phyloP scores from a whole-genome alignment of 257 asterid genomes.

The Avicennia marina region DNA sequence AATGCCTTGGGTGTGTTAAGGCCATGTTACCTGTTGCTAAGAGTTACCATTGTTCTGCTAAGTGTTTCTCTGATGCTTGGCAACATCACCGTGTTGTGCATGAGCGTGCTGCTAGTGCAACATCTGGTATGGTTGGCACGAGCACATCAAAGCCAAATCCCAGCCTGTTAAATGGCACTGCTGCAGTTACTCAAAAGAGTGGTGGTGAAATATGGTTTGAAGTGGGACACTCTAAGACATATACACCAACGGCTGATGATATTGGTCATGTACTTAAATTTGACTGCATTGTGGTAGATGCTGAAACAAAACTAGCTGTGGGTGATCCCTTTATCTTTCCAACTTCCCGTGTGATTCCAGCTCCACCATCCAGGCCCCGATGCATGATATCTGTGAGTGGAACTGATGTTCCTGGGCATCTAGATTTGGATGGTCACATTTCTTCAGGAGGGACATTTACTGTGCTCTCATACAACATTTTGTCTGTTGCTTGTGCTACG shows the following conservation, averaged over 20 bases:
- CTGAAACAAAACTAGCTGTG: slow-evolving; percentile 52
- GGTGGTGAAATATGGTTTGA: slow-evolving; percentile 96
- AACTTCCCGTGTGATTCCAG: slow-evolving; percentile 94
- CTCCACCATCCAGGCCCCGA: slow-evolving; percentile 91
- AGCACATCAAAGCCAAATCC: slow-evolving; percentile 53
- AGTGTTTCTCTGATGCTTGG: slow-evolving; percentile 95
- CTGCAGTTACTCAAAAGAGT: slow-evolving; percentile 63
- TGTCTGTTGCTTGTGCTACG: slow-evolving; percentile 69
- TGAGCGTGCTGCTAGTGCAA: slow-evolving; percentile 80
- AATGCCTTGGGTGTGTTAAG: slow-evolving; percentile 88
- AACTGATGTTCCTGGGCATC: slow-evolving; percentile 57
- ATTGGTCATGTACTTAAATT: slow-evolving; percentile 82
- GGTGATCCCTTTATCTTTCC: slow-evolving; percentile 60
- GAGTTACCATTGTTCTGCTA: slow-evolving; percentile 91
- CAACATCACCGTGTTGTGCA: slow-evolving; percentile 89
- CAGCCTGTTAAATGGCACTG: slow-evolving; percentile 52
- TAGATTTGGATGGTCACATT: slow-evolving; percentile 51
- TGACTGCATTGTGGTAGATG: slow-evolving; percentile 82
- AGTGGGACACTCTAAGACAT: slow-evolving; percentile 74
- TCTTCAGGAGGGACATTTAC: slow-evolving; percentile 74
- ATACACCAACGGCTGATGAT: slow-evolving; percentile 94
- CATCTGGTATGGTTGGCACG: too few species aligned
- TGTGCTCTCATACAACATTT: slow-evolving; percentile 90
- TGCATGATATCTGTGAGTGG: slow-evolving; percentile 65
- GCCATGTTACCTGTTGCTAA: slow-evolving; percentile 73